phyloP scores from a whole-genome alignment of 169 alveolate species.

The Cyclospora cayetanensis region DNA sequence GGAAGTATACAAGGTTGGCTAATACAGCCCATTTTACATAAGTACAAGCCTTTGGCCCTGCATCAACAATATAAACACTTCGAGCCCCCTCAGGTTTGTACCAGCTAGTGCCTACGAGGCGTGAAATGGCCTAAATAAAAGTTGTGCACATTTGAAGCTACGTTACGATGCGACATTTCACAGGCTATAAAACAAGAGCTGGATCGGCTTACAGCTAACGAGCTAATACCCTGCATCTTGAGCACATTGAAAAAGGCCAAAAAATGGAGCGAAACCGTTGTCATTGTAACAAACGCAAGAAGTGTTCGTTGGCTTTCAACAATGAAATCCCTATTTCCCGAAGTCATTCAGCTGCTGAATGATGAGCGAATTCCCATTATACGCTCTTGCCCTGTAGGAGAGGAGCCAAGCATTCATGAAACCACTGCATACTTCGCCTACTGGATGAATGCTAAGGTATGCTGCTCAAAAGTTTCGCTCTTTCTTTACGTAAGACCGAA shows the following conservation, averaged over 20 bases:
- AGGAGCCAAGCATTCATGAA: constrained; percentile 80
- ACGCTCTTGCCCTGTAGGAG: constrained; percentile 80
- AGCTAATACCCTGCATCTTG: constrained; percentile 77
- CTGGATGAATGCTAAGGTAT: constrained; percentile 87
- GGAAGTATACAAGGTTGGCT: constrained; percentile 63
- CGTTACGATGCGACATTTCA: background rate
- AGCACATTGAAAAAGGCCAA: constrained; percentile 77
- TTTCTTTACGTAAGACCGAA: too few relatives aligned
- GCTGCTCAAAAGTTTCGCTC: background rate
- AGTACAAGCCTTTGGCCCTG: too few relatives aligned
- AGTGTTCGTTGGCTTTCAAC: constrained; percentile 83
- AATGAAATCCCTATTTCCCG: constrained; percentile 83
- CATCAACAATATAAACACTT: too few relatives aligned
- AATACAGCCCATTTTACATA: background rate
- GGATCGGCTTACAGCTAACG: constrained; percentile 76
- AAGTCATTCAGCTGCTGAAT: constrained; percentile 75
- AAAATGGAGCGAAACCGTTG: constrained; percentile 79
- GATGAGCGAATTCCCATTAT: constrained; percentile 80
- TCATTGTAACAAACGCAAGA: constrained; percentile 87
- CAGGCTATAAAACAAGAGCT: constrained; percentile 77
- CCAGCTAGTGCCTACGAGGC: too few relatives aligned
- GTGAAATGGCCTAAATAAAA: too few relatives aligned
- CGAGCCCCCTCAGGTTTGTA: too few relatives aligned
- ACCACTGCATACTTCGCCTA: constrained; percentile 81
- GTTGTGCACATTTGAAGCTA: too few relatives aligned